phyloP scores from a whole-genome alignment of 2,329 filamentous ascomycete genomes.

The Colletotrichum tanaceti region DNA sequence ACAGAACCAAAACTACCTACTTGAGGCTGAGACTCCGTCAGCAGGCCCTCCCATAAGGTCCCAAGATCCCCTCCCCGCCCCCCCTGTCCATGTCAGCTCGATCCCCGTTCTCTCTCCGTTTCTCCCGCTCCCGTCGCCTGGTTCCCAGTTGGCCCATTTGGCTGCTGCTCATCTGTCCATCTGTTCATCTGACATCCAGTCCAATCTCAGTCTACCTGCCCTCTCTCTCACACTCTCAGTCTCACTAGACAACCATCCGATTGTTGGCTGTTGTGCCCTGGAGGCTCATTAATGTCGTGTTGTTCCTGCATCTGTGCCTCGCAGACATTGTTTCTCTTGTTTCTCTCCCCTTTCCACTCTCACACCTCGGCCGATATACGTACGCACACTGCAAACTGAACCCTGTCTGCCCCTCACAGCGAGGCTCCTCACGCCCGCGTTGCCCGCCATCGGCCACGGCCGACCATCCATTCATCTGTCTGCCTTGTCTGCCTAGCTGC shows the following conservation, averaged over 20 bases:
- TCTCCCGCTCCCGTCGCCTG: slow-evolving; percentile 28
- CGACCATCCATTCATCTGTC: not conserved
- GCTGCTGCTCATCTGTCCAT: slow-evolving; percentile 44
- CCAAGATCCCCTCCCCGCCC: slow-evolving; percentile 38
- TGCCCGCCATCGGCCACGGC: too few relatives aligned
- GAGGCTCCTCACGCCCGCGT: slow-evolving; percentile 23
- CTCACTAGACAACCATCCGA: slow-evolving; percentile 29
- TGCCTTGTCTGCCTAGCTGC: slow-evolving; percentile 19
- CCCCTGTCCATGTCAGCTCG: slow-evolving; percentile 16
- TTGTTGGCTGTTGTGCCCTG: slow-evolving; percentile 23
- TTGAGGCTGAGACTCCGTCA: slow-evolving; percentile 57
- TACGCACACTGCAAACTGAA: not conserved
- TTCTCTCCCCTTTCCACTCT: slow-evolving; percentile 30
- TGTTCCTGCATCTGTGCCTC: slow-evolving; percentile 47
- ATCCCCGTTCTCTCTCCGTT: slow-evolving; percentile 19
- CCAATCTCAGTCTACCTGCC: slow-evolving; percentile 14
- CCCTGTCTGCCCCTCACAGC: slow-evolving; percentile 7
- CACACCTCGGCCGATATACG: slow-evolving; percentile 10
- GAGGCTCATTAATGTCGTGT: slow-evolving; percentile 41
- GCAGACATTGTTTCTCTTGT: slow-evolving; percentile 32
- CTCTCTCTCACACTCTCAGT: slow-evolving; percentile 41
- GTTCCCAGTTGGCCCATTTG: slow-evolving; percentile 32
- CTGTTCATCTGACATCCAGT: slow-evolving; percentile 42
- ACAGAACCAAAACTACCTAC: slow-evolving; percentile 25
- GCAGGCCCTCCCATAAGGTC: slow-evolving; percentile 49